A percentile compares a stretch with the other conserved stretches of the same genome.
These are phyloP conservation scores for Rubroshorea leprosula DNA, from an alignment of 345 rosid genomes.

Conservation along the genomic window DNA sequence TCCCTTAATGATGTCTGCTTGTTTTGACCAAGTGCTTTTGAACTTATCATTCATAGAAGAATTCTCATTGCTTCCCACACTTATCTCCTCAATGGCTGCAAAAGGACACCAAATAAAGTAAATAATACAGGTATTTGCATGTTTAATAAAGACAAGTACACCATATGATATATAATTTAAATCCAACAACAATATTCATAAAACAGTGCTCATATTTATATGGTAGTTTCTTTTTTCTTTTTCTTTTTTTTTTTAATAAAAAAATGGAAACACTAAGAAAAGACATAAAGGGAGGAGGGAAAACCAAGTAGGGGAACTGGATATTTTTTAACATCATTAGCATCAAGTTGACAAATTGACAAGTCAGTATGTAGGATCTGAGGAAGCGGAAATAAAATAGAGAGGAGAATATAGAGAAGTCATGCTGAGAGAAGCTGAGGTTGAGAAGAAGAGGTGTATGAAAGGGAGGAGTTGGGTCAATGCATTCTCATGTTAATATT, in stretches of 20 bases:
- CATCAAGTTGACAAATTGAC: too few species aligned
- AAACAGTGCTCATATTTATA: too few species aligned
- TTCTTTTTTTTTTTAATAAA: too few species aligned
- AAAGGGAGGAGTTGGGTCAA: not conserved
- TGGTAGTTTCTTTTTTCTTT: too few species aligned
- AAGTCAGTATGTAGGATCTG: too few species aligned
- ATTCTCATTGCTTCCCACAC: conserved; percentile 29
- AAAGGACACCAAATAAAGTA: conserved; percentile 20
- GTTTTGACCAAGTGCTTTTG: conserved; percentile 54
- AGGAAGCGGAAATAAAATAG: not conserved
- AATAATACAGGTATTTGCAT: conserved; percentile 5
- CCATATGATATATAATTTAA: not conserved
- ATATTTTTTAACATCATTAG: too few species aligned
- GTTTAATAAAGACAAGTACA: not conserved
- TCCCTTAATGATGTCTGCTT: conserved; percentile 44
- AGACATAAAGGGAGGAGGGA: too few species aligned
- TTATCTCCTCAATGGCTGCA: conserved; percentile 52
- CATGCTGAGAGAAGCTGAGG: not conserved
- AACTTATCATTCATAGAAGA: conserved; percentile 23
- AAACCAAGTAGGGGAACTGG: too few species aligned
- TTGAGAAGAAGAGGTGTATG: not conserved
- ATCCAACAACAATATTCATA: too few species aligned
- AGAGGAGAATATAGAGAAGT: not conserved
- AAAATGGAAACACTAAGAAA: too few species aligned
- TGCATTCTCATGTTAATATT: not conserved